Evolutionary conservation across 192 early-diverging fungal genomes (phyloP).

Genomic region (Rhizophagus clarus): DNA sequence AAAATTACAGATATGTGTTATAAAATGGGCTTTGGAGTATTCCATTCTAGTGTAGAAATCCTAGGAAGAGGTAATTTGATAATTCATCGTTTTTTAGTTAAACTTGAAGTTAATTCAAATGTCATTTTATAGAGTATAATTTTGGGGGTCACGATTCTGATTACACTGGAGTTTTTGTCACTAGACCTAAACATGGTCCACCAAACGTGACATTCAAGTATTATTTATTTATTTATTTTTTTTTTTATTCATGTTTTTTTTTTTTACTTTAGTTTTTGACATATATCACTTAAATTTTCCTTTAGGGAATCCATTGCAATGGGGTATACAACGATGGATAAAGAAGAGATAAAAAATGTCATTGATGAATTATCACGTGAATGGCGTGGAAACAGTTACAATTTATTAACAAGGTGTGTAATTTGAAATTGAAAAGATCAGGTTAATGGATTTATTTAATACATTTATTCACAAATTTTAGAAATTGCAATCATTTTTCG

Average conservation of each 20-base stretch:
- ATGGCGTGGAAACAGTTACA: conserved; percentile 29
- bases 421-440: background rate
- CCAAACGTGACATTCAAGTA: conserved; percentile 49
- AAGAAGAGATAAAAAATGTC: conserved; percentile 17
- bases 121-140: conserved; percentile 38
- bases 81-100: background rate
- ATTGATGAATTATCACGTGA: conserved; percentile 23
- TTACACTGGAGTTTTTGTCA: conserved; percentile 46
- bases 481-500: conserved; percentile 33
- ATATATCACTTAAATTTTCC: background rate
- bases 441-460: background rate
- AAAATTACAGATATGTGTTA: conserved; percentile 42
- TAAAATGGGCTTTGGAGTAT: conserved; percentile 45
- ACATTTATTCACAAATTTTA: background rate
- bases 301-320: conserved; percentile 25
- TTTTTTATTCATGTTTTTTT: too few relatives aligned
- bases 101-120: background rate
- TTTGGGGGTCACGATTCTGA: conserved; percentile 51
- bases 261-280: background rate
- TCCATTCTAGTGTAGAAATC: conserved; percentile 46
- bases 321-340: conserved; percentile 18
- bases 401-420: conserved; percentile 21
- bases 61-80: conserved; percentile 39
- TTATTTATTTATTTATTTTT: too few relatives aligned
- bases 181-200: conserved; percentile 40